Base-by-base conservation (phyloP, 805 yeast genomes). In the Saturnispora saitoi region DNA sequence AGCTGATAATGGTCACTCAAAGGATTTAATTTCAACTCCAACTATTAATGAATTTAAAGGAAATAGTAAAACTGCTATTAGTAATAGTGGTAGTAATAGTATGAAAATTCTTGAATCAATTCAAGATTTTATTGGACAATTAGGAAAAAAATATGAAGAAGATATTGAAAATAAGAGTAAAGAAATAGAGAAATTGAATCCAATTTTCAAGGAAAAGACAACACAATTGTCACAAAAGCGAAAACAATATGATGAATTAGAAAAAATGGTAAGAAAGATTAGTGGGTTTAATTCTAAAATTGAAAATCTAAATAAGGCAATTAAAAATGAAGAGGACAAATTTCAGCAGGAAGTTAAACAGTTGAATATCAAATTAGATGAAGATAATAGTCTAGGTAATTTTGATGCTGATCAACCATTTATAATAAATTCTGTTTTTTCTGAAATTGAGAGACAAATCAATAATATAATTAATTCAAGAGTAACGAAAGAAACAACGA, bases 331-430 rank as follows among this genome's bases (percentile, higher is more conserved):
- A 54, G 81, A 82, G 51, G 66, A 67, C 19, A 70, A 72, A 49
- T 84, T 83, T 63, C 60, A 70, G 32, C 68, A 70, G 42, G 68
- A 64, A 42, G 62, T 65, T 1, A 58, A 64, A 45, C 58, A 58
- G 37, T 51, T 66, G 28, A 62, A 64, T 15, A 48, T 63, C 41
- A 61, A 67, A n/a, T 40, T 63, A 29, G 58, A 54, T 39, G 64
- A 60, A 65, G 69, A 58, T 58, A 59, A 62, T 55, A 72, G 65
- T 51, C 76, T 75, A 22, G 82, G 80, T 24, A 80, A 75, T 49
- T 83, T 80, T 57, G 91, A 85, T 64, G 91, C 95, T 0, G 97
- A 90, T 65, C 91, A 86, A 59, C 96, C 96, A n/a, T 91, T 87
- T 65, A 74, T 84, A 43, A 76, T 87, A 10, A 71, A 76, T 59